Evolutionary conservation across 805 yeast genomes (phyloP).

Genomic region (Saturnispora gosingensis): DNA sequence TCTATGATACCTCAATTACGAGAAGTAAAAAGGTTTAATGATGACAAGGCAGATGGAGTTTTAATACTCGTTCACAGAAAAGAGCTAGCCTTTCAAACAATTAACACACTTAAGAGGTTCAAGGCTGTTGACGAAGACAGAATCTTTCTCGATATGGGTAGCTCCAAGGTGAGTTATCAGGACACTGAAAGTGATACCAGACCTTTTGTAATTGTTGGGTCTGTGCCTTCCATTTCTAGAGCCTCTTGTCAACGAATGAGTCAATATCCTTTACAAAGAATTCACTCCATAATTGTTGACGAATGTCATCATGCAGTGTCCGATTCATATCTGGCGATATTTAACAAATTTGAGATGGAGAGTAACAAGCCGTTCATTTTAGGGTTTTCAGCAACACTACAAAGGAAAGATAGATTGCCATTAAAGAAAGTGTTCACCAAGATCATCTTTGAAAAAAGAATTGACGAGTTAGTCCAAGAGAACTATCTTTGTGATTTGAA

Average conservation of each 20-base stretch:
- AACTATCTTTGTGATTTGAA: conserved; percentile 64
- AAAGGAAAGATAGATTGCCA: conserved; percentile 60
- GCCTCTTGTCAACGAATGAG: conserved; percentile 33
- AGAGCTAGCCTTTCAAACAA: conserved; percentile 71
- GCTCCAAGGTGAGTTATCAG: conserved; percentile 27
- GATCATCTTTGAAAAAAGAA: conserved; percentile 59
- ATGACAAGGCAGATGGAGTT: conserved; percentile 27
- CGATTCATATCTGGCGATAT: conserved; percentile 46
- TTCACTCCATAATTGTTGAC: conserved; percentile 70
- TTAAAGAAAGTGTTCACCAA: conserved; percentile 57
- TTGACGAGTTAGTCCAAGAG: conserved; percentile 56
- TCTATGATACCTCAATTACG: conserved; percentile 38
- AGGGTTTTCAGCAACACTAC: conserved; percentile 86
- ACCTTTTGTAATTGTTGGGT: conserved; percentile 52
- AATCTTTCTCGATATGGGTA: conserved; percentile 55
- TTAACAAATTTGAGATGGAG: conserved; percentile 43
- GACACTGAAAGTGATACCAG: conserved; percentile 18
- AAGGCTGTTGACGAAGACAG: conserved; percentile 20
- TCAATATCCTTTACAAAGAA: conserved; percentile 47
- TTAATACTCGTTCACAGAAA: conserved; percentile 72
- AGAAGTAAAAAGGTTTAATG: conserved; percentile 19
- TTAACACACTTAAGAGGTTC: conserved; percentile 33
- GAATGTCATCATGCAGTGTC: conserved; percentile 93
- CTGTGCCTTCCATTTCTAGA: conserved; percentile 57
- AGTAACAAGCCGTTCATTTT: conserved; percentile 41